Evolutionary conservation across 2,329 filamentous ascomycete genomes (phyloP).

Genomic region (Xylaria sp.): DNA sequence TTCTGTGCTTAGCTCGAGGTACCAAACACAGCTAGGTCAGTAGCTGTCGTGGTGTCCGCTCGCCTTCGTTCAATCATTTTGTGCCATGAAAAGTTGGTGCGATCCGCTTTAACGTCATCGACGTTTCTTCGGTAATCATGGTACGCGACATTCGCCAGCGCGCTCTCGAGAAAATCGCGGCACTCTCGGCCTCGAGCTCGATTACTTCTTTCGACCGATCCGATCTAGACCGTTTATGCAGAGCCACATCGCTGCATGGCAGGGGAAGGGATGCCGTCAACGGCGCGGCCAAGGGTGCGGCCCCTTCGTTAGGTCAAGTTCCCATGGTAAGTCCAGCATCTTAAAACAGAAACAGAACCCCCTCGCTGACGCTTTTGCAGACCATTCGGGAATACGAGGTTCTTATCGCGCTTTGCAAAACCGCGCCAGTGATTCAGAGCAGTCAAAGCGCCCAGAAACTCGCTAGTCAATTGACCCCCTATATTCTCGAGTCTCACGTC

Average conservation of each 20-base stretch:
- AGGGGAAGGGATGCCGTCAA: constrained; percentile 60
- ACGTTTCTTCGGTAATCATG: constrained; percentile 49
- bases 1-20: not conserved
- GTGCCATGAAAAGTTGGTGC: not conserved
- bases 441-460: constrained; percentile 80
- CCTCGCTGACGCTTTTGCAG: constrained; percentile 57
- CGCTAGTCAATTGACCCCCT: constrained; percentile 81
- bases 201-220: constrained; percentile 68
- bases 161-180: constrained; percentile 73
- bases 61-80: constrained; percentile 37
- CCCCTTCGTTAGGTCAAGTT: constrained; percentile 61
- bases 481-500: constrained; percentile 84
- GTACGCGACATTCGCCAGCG: constrained; percentile 68
- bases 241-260: constrained; percentile 63
- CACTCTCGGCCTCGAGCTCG: constrained; percentile 67
- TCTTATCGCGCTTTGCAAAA: constrained; percentile 89
- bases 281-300: constrained; percentile 57
- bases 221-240: constrained; percentile 71
- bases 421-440: constrained; percentile 79
- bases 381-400: constrained; percentile 92
- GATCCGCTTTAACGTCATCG: not conserved
- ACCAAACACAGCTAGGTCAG: not conserved
- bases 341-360: not conserved
- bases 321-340: constrained; percentile 65
- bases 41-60: constrained; percentile 1